Percentiles rank a stretch among this genome's conserved stretches.
These are phyloP conservation scores for Cryptosporidium viatorum DNA, from an alignment of 169 alveolate species.

Conservation along the genomic window DNA sequence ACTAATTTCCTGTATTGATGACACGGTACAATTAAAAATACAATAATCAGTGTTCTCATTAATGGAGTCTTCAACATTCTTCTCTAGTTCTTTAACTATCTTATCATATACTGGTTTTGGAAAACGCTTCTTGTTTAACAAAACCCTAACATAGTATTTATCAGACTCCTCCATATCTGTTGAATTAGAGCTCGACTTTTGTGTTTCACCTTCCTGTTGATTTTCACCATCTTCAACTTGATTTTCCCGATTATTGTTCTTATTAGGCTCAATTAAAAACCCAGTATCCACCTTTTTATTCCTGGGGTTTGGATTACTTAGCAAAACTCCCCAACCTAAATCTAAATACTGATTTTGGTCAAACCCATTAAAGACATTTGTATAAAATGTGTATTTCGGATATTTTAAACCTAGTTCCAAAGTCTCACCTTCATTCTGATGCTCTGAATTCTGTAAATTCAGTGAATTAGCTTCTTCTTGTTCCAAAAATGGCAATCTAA, in stretches of 20 bases:
- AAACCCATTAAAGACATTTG: not conserved
- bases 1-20: conserved; percentile 64
- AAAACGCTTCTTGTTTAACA: conserved; percentile 21
- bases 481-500: conserved; percentile 83
- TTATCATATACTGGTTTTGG: conserved; percentile 21
- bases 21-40: conserved; percentile 30
- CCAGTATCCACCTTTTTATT: conserved; percentile 7
- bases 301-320: conserved; percentile 34
- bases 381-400: conserved; percentile 3
- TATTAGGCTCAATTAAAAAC: conserved; percentile 29
- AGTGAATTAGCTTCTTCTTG: conserved; percentile 79
- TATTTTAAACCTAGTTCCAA: not conserved
- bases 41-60: conserved; percentile 16
- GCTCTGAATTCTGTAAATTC: conserved; percentile 9
- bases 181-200: not conserved
- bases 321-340: conserved; percentile 79
- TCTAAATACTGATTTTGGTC: conserved; percentile 54
- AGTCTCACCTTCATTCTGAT: not conserved
- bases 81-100: conserved; percentile 20
- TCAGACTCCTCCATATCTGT: not conserved
- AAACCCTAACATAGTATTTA: conserved; percentile 18
- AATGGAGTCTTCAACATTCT: conserved; percentile 14
- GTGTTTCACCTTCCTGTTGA: not conserved
- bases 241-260: not conserved
- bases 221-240: not conserved